Conservation (phyloP, 2,329 filamentous ascomycete species). For the Dactylonectria estremocensis region DNA sequence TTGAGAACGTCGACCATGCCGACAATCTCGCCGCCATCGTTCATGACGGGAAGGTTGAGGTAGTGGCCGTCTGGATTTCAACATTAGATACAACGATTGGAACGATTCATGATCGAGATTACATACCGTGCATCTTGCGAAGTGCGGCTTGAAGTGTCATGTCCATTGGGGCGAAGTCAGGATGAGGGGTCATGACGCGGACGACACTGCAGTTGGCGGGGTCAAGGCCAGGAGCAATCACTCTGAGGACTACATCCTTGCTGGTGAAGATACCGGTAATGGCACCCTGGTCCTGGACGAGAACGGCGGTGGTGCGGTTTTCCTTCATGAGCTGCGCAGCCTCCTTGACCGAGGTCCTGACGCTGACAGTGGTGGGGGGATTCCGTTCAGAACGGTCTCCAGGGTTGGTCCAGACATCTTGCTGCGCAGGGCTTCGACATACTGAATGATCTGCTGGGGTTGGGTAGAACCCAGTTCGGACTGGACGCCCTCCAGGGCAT, state of each 20-base stretch:
- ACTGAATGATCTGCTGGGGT: constrained; percentile 98
- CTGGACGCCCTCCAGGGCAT: constrained; percentile 97
- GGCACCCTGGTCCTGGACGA: constrained; percentile 96
- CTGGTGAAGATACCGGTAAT: constrained; percentile 99
- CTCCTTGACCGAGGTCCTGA: constrained; percentile 96
- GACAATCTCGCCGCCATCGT: constrained; percentile 95
- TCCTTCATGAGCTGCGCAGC: constrained; percentile 98
- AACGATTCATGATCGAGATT: background rate
- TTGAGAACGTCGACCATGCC: constrained; percentile 99
- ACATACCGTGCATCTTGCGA: constrained; percentile 97
- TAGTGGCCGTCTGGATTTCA: constrained; percentile 88
- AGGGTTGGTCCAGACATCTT: constrained; percentile 99
- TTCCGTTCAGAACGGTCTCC: constrained; percentile 92
- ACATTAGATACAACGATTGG: constrained; percentile 31
- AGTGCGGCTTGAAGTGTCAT: constrained; percentile 99
- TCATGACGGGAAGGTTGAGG: constrained; percentile 98
- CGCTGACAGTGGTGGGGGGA: constrained; percentile 96
- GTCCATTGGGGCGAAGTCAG: constrained; percentile 97
- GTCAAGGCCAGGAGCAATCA: constrained; percentile 96
- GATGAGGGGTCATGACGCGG: constrained; percentile 98
- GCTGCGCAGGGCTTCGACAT: constrained; percentile 92
- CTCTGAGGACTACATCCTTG: constrained; percentile 97
- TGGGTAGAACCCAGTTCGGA: constrained; percentile 96
- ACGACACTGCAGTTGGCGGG: constrained; percentile 97
- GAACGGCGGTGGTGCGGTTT: constrained; percentile 95